Evolutionary conservation across 2,329 filamentous ascomycete genomes (phyloP), one percentile per base, ranked within the genome.

Genomic region (Aspergillus uvarum): DNA sequence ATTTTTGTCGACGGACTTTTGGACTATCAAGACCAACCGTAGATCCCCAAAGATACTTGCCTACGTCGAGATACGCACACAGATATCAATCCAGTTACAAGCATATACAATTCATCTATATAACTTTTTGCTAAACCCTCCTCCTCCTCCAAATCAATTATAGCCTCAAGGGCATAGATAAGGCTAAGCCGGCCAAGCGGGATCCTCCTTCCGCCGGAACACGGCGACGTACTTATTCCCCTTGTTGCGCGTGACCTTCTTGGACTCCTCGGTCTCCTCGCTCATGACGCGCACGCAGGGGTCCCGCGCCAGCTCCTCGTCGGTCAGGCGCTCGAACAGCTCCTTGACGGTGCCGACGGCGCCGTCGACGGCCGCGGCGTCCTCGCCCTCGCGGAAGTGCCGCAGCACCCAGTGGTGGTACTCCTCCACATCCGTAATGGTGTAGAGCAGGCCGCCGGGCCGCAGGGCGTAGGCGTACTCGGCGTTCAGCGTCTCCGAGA

Each of bases 381-480:
- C 58, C 29, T 85, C 85, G 72, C 93, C 89, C 32, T 84, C 86
- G 60, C 89, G 86, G 67, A 98, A 89, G 77, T 97, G 92, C 72
- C 85, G 84, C 56, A 94, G 88, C 88, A 98, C 96, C 94, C 94
- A 98, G 67, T 87, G 79, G 75, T 97, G 92, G 74, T 99, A 80
- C 71, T 96, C 92, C 78, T 96, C 89, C 47, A 99, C 95, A 78
- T 99, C 95, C 1, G 95, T 99, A 70, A 99, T 98, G 1, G 94
- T 98, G 74, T 98, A 99, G 47, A 96, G 83, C 52, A 94, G 85
- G 2, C 95, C 96, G 0, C 92, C 92, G 0, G 93, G 92, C 47
- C 83, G 83, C 63, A 98, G 72, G 10, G 90, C 91, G 73, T 90
- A 98, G 0, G 95, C 95, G 72, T 99, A 99, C 77, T 99, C 95